Evolutionary conservation across 257 asterid species (phyloP), one percentile per base, ranked within the genome.

Genomic region (Plectranthus barbatus): DNA sequence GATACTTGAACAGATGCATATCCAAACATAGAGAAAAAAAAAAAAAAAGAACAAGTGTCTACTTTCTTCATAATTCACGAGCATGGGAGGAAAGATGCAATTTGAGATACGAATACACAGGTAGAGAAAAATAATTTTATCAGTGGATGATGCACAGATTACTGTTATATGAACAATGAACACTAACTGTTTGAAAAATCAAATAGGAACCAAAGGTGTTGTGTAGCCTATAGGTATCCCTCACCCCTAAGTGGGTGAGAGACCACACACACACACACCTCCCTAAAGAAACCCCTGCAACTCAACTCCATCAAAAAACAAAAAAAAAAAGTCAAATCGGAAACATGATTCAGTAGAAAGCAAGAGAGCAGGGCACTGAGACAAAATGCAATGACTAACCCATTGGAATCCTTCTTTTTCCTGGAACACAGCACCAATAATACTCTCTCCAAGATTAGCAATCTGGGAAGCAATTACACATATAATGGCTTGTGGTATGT

Each of bases 371-470:
- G 49, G n/a, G 31, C 18, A 46, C 4, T 2, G 33, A 53, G 72
- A 26, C 39, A 12, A 18, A 74, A 66, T 47, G 17, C 9, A 33
- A 62, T 24, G 40, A 56, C 74, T 65, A 37, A 80, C 86, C 86
- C 86, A 80, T 77, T 18, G 61, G 57, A 74, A 69, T 36, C 86
- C 86, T 65, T 80, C 79, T 70, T 72, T 80, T 17, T 74, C 86
- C 62, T 80, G 86, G 47, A 80, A 62, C 14, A 72, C 71, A 68
- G 99, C 99, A 33, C 99, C 99, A 14, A 93, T 90, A 40, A 93
- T 60, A 73, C 97, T 93, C 77, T 93, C 99, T 21, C 97, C 97
- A 52, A 93, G 65, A 75, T 93, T 93, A n/a, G 99, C 99, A 51
- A 90, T 79, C 80, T 93, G 99, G 80, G 99, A 80, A 14, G 99